A percentile compares a stretch with the other conserved stretches of the same genome.
These are phyloP conservation scores for Berberis vulgaris DNA, from an alignment of 164 flowering plant species.

Conservation along the genomic window DNA sequence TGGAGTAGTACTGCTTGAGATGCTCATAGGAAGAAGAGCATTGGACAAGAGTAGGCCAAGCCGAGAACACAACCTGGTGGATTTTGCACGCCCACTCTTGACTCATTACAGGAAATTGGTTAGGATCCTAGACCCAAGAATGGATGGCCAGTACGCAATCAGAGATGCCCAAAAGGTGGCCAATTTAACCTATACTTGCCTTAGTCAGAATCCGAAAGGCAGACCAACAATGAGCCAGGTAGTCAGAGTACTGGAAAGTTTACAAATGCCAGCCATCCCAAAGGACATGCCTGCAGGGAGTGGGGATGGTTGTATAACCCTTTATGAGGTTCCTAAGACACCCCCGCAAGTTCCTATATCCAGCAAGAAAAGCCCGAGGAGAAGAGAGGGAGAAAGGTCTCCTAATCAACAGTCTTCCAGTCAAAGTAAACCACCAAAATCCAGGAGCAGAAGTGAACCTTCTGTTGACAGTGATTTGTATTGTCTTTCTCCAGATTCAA, in stretches of 20 bases:
- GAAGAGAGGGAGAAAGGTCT: neutral
- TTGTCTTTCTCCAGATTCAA: slow-evolving; percentile 18
- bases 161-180: slow-evolving; percentile 66
- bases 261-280: slow-evolving; percentile 26
- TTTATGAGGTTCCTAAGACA: slow-evolving; percentile 24
- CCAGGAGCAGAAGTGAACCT: slow-evolving; percentile 51
- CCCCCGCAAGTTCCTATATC: slow-evolving; percentile 4
- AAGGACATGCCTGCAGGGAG: slow-evolving; percentile 5
- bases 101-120: slow-evolving; percentile 52
- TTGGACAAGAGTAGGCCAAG: slow-evolving; percentile 87
- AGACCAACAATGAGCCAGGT: slow-evolving; percentile 85
- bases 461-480: slow-evolving; percentile 24
- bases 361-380: slow-evolving; percentile 3
- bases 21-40: slow-evolving; percentile 83
- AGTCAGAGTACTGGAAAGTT: slow-evolving; percentile 59
- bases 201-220: slow-evolving; percentile 89
- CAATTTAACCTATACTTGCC: slow-evolving; percentile 75
- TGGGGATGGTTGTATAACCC: slow-evolving; percentile 2
- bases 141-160: slow-evolving; percentile 74
- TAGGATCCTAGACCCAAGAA: slow-evolving; percentile 75
- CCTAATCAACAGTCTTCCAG: neutral
- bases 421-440: slow-evolving; percentile 13
- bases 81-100: slow-evolving; percentile 87
- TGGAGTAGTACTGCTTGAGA: slow-evolving; percentile 93
- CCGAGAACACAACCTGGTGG: slow-evolving; percentile 86